These are phyloP conservation scores for Trichoderma sp. DNA, from an alignment of 2,329 filamentous ascomycete species.

Conservation along the genomic window DNA sequence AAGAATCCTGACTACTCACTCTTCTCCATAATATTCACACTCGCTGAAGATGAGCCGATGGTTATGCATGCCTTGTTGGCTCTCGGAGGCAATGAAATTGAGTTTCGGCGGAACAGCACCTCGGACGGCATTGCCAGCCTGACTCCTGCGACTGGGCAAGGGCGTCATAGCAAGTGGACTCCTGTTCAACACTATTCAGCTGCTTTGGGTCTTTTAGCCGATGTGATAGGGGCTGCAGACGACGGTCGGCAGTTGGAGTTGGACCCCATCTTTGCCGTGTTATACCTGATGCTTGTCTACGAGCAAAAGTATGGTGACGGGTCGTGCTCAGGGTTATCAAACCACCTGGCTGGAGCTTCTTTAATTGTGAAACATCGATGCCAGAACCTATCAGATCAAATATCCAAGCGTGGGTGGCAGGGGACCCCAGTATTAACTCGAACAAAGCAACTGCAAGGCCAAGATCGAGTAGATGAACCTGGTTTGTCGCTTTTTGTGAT, in stretches of 20 bases:
- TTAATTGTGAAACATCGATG: constrained; percentile 36
- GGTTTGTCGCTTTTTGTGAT: constrained; percentile 38
- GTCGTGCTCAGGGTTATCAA: constrained; percentile 34
- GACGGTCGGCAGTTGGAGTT: constrained; percentile 32
- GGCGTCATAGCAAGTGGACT: constrained; percentile 18
- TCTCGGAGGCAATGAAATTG: constrained; percentile 37
- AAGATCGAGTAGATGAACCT: not conserved
- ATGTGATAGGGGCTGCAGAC: constrained; percentile 31
- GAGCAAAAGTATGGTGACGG: constrained; percentile 43
- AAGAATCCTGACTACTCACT: constrained; percentile 41
- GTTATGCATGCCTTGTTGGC: constrained; percentile 43
- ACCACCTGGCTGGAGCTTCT: constrained; percentile 39
- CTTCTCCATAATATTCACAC: constrained; percentile 40
- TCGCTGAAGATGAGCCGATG: constrained; percentile 38
- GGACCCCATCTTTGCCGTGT: constrained; percentile 35
- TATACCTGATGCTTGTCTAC: constrained; percentile 42
- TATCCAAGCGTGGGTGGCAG: constrained; percentile 1
- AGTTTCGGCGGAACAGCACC: constrained; percentile 30
- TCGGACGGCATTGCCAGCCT: not conserved
- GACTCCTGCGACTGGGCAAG: not conserved
- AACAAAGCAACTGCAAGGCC: constrained; percentile 4
- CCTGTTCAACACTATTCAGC: constrained; percentile 37
- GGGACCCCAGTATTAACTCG: constrained; percentile 18
- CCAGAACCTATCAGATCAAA: constrained; percentile 24
- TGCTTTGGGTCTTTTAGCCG: constrained; percentile 38